A percentile compares a stretch with the other conserved stretches of the same genome.
phyloP scores from a whole-genome alignment of 345 rosid genomes.

The Eucalyptus pumila region DNA sequence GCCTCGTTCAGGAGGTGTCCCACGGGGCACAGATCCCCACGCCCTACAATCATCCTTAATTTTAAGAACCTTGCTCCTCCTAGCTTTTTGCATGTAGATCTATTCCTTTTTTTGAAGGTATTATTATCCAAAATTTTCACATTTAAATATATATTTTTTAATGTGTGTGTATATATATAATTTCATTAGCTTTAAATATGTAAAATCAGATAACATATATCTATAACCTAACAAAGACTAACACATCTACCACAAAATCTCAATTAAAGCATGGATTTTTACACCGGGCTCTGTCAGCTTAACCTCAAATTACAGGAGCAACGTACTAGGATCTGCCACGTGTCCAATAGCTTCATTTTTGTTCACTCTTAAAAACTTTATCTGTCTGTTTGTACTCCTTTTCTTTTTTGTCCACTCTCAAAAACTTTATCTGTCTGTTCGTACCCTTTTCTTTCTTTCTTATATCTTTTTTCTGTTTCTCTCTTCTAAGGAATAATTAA shows the following conservation, averaged over 20 bases:
- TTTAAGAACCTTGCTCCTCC: too few relatives aligned
- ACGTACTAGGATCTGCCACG: accelerated
- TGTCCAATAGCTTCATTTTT: not conserved
- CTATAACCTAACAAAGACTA: not conserved
- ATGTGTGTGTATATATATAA: too few relatives aligned
- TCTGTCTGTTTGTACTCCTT: not conserved
- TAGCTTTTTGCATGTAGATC: accelerated
- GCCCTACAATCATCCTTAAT: too few relatives aligned
- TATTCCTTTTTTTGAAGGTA: too few relatives aligned
- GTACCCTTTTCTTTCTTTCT: not conserved
- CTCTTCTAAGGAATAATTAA: not conserved
- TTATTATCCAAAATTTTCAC: too few relatives aligned
- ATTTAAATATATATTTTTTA: too few relatives aligned
- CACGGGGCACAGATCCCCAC: too few relatives aligned
- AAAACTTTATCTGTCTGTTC: not conserved
- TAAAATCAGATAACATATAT: too few relatives aligned
- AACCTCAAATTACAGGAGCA: not conserved
- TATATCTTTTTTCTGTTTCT: accelerated
- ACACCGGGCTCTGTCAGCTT: accelerated
- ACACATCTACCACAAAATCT: accelerated
- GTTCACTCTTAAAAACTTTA: not conserved
- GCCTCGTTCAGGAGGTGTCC: too few relatives aligned
- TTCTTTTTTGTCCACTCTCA: not conserved
- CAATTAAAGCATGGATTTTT: not conserved
- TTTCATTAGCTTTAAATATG: too few relatives aligned